Evolutionary conservation across 331 rosid species (phyloP).

Genomic region (Ulmus americana): DNA sequence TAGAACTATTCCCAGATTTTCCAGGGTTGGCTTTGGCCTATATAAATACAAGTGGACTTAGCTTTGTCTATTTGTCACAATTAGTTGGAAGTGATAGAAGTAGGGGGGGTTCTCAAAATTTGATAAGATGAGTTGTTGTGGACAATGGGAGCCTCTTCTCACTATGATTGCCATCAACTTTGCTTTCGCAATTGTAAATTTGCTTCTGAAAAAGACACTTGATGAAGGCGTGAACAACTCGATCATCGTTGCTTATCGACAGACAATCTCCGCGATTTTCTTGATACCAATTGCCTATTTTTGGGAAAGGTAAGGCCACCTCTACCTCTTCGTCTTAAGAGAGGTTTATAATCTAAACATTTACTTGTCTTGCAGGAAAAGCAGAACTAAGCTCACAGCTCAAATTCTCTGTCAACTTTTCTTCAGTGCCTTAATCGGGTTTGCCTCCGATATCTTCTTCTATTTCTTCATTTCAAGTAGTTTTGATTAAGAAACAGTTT

Average conservation of each 20-base stretch:
- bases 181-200: slow-evolving; percentile 58
- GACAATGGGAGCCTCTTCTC: slow-evolving; percentile 45
- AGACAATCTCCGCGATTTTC: slow-evolving; percentile 48
- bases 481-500: not conserved
- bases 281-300: slow-evolving; percentile 62
- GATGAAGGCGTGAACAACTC: slow-evolving; percentile 50
- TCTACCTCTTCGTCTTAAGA: not conserved
- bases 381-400: slow-evolving; percentile 36
- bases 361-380: slow-evolving; percentile 46
- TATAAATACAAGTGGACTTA: slow-evolving; percentile 21
- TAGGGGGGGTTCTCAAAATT: not conserved
- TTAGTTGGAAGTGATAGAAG: not conserved
- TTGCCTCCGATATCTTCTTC: slow-evolving; percentile 15
- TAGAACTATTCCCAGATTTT: slow-evolving; percentile 14
- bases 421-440: slow-evolving; percentile 78
- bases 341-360: not conserved
- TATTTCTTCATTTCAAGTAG: not conserved
- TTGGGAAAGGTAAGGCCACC: slow-evolving; percentile 44
- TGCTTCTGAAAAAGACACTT: slow-evolving; percentile 61
- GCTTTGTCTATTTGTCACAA: slow-evolving; percentile 15
- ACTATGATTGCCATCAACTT: slow-evolving; percentile 56
- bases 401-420: slow-evolving; percentile 49
- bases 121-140: slow-evolving; percentile 28
- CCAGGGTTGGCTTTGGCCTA: slow-evolving; percentile 19
- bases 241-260: slow-evolving; percentile 56